These are phyloP conservation scores for Fusarium oligoseptatum DNA, from an alignment of 2,329 filamentous ascomycete genomes.

Conservation along the genomic window DNA sequence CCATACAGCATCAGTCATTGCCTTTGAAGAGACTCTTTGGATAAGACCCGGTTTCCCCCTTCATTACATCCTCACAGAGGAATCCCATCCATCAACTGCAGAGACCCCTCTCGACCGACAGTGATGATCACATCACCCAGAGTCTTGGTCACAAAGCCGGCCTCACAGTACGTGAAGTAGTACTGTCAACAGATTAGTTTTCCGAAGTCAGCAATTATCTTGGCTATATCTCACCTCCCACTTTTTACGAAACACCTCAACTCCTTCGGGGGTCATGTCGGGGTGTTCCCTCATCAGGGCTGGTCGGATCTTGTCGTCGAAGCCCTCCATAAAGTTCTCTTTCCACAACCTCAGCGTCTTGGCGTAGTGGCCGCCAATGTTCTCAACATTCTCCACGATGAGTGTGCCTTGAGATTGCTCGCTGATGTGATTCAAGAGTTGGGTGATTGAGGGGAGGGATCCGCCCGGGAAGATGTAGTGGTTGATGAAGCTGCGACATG, in stretches of 20 bases:
- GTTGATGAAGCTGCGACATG: conserved; percentile 71
- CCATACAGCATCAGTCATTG: conserved; percentile 24
- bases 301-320: conserved; percentile 70
- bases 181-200: conserved; percentile 60
- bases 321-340: conserved; percentile 74
- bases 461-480: conserved; percentile 86
- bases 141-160: conserved; percentile 79
- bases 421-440: conserved; percentile 71
- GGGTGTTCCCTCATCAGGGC: conserved; percentile 71
- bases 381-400: conserved; percentile 76
- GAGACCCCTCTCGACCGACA: conserved; percentile 72
- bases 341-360: conserved; percentile 78
- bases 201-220: conserved; percentile 6
- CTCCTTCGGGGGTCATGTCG: conserved; percentile 70
- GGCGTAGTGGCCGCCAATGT: conserved; percentile 81
- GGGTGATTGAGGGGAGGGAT: conserved; percentile 71
- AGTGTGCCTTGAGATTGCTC: conserved; percentile 71
- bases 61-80: conserved; percentile 61
- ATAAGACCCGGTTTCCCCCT: neutral
- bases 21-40: neutral
- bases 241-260: conserved; percentile 77
- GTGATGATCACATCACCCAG: conserved; percentile 81
- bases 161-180: conserved; percentile 82
- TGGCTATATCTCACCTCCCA: conserved; percentile 69
- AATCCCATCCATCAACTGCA: conserved; percentile 78